Base-by-base conservation (phyloP, 2,329 filamentous ascomycete species). In the Colletotrichum chlorophyti region DNA sequence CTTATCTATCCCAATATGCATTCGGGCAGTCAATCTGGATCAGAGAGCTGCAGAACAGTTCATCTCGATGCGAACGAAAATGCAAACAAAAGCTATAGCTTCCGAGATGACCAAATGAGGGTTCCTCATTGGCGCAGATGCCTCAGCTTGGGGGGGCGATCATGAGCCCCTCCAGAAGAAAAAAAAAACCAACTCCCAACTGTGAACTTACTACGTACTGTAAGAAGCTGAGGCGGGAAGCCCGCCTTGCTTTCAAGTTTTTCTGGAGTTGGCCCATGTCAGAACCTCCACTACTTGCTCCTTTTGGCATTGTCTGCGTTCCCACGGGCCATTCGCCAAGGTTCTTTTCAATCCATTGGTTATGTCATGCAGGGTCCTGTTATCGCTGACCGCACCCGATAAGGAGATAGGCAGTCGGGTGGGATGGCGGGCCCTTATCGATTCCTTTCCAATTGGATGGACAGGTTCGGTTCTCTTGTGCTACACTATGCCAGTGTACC, bases 321-420 rank as follows among this genome's bases (percentile, higher is more conserved):
- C 19, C 26, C 41, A 17, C 24, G n/a, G 31, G 8, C 17, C 37
- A 19, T 23, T n/a, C 29, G 42, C 50, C 50, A 54, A 59, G 55
- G 17, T 19, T 40, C 40, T 9, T 26, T 21, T 48, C 29, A 37
- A 24, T 26, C 50, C 23, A 48, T 48, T 31, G 50, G 55, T 40
- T 50, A 58, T 60, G 57, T 60, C 57, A 60, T 60, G 57, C 57
- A 51, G 45, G 57, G 45, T 58, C 45, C 40, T 17, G 37, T 60
- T 58, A 60, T 60, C 57, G 41, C 27, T 2, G 34, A 48, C 45
- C 31, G 45, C 46, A 38, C 26, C 38, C 40, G 57, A 60, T 60
- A 60, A 58, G n/a, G 46, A 58, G 53, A 60, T 60, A 58, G 51
- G 29, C 31, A 15, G 8, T 26, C 23, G 11, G 31, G 29, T 11